Base-by-base conservation (phyloP, 352 stramenopile genomes). In the Pythium volutum region DNA sequence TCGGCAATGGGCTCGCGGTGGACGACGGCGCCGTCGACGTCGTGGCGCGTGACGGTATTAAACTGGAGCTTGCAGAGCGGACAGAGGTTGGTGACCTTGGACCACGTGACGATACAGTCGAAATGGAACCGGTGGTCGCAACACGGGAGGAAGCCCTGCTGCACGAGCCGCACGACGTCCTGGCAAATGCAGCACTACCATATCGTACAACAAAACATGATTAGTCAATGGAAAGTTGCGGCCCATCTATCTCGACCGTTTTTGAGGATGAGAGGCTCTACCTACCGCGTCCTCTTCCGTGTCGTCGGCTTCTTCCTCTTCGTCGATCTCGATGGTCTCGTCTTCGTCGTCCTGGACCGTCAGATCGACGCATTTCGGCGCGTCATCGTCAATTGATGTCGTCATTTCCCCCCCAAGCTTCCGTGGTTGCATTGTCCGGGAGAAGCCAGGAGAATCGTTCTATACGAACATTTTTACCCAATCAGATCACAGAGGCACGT, bases 111-210 rank as follows among this genome's bases (percentile, higher is more conserved):
- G 54, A 95, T 93, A 64, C 85, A 95, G 42, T 93, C 73, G 38
- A 84, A 93, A 68, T 95, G 85, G 72, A 95, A 95, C n/a, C 74
- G 76, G 57, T 95, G 85, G 34, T 87, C 80, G 60, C 85, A 95
- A 5, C 33, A 68, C 0, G 79, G 59, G 4, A 95, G 61, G 39
- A 79, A 76, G 3, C 81, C 85, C 51, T 89, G 83, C 29, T 63
- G 70, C 6, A 77, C 27, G 51, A 74, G 54, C 33, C 75, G 64
- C 45, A 95, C 81, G 12, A 77, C 36, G 48, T 95, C 85, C 39
- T 91, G 80, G 56, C 85, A 95, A 56, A 95, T 93, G 31, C 79
- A 93, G 60, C 85, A 95, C 83, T 92, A 33, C 0, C 23, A 52
- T 9, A 31, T n/a, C 7, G 55, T 9, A 14, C 45, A 1, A 51